These are phyloP conservation scores for Acer negundo DNA, from an alignment of 345 rosid species.

Conservation along the genomic window DNA sequence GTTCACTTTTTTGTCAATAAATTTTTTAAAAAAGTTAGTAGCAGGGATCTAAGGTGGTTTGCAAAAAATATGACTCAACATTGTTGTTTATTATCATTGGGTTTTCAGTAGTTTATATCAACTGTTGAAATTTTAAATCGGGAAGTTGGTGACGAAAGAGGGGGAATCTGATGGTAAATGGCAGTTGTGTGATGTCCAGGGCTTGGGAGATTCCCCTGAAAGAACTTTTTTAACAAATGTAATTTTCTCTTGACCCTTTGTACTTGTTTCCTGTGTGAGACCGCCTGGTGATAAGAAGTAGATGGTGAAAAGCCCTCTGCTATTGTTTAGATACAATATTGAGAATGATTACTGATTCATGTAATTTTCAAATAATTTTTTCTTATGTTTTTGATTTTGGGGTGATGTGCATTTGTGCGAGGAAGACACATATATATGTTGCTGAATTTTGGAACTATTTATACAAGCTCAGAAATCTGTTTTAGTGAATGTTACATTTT, in stretches of 20 bases:
- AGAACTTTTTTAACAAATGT: neutral
- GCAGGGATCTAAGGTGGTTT: too few relatives aligned
- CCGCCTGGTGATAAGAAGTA: neutral
- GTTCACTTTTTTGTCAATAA: neutral
- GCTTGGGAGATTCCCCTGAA: neutral
- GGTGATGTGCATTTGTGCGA: neutral
- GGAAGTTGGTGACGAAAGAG: neutral
- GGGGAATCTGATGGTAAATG: neutral
- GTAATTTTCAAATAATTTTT: neutral
- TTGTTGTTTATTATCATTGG: neutral
- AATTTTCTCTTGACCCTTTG: neutral
- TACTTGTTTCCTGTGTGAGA: neutral
- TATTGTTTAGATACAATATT: neutral
- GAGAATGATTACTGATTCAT: neutral
- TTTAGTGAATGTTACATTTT: neutral
- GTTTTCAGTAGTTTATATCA: neutral
- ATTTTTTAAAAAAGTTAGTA: too few relatives aligned
- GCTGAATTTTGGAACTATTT: neutral
- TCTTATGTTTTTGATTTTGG: conserved; percentile 3
- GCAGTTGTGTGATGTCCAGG: neutral
- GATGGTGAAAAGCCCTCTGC: neutral
- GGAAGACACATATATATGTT: conserved; percentile 15
- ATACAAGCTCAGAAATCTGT: neutral
- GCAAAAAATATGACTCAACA: too few relatives aligned
- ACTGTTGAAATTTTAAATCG: neutral